Evolutionary conservation across 306 rosid genomes (phyloP), one percentile per base, ranked within the genome.

Genomic region (Glycyrrhiza uralensis): DNA sequence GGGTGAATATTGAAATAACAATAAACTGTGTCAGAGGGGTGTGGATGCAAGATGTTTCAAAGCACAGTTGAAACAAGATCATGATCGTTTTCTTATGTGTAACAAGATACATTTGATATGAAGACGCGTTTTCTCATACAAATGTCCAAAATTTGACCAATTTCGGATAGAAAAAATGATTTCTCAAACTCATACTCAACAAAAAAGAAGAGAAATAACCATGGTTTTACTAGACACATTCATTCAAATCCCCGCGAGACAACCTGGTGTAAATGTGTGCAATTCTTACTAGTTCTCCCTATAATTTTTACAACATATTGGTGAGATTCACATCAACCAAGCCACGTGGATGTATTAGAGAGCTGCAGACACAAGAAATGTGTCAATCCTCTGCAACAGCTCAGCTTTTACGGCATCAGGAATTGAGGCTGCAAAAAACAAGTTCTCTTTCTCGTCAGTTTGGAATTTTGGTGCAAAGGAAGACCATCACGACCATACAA

Each of bases 401-500:
- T 93, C 98, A 0, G 98, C 92, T 79, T 93, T 93, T 47, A 90
- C 22, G 6, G 97, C 82, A 82, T 90, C 96, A 0, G 98, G 98
- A 76, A 93, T 66, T 6, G 96, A 90, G 33, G 97, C 98, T 93
- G 87, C 83, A 55, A 33, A 54, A 36, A 46, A 51, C 15, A 30
- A 33, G 67, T 78, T 47, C 7, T 61, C 3, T 39, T 8, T 11
- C 5, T 12, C 22, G 56, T 76, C 14, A 76, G 66, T 5, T 28
- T 36, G 17, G 26, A 19, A 17, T 15, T 60, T 30, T 45, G 13
- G 19, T 19, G 54, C 14, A 18, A 49, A 9, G 2, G 4, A 10
- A 66, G 63, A 50, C 29, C 60, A 49, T 55, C 50, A 44, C 38
- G 13, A 4, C 1, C 14, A 18, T 11, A 66, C 6, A 30, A 19